Evolutionary conservation across 2,329 filamentous ascomycete genomes (phyloP), one percentile per base, ranked within the genome.

Genomic region (Monilinia fructicola): DNA sequence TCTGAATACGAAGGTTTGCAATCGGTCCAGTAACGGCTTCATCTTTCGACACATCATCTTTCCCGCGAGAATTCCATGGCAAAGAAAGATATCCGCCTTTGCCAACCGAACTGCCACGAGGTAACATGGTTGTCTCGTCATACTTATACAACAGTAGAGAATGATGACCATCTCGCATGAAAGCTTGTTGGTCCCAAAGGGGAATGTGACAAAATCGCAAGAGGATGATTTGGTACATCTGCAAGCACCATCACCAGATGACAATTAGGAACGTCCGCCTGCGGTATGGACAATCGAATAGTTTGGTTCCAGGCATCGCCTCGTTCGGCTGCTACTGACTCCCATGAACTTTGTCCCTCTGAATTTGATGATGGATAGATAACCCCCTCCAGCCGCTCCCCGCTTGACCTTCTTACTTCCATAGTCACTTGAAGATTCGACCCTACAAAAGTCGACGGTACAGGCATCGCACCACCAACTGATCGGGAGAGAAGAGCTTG

Each of bases 171-270:
- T 99, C 94, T 58, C 89, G 85, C 61, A 96, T 87, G 74, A 99
- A 99, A 0, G 95, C 94, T 67, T 93, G 88, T 31, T 92, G 87
- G 62, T 94, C 91, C 95, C 96, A 99, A 2, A 99, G 82, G 0
- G 95, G 95, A 81, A 99, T 89, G 83, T 96, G 93, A 18, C 91
- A 91, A 91, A 54, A 98, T 83, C 2, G 95, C 94, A 77, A 98
- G 97, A 0, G 95, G 93, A 55, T 92, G 89, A 65, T 90, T 89
- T 0, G 94, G 93, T 61, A 91, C 86, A 78, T 98, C 93, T 11
- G 93, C 89, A 65, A 99, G 81, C 71, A 92, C 93, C 85, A 99
- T 90, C 44, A 96, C 91, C 35, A 98, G 81, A 79, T 99, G 95
- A 14, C 91, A 89, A 28, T 87, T 87, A 2, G 89, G 84, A 0